phyloP scores from a whole-genome alignment of 2,329 filamentous ascomycete genomes.

The Talaromyces sp. region DNA sequence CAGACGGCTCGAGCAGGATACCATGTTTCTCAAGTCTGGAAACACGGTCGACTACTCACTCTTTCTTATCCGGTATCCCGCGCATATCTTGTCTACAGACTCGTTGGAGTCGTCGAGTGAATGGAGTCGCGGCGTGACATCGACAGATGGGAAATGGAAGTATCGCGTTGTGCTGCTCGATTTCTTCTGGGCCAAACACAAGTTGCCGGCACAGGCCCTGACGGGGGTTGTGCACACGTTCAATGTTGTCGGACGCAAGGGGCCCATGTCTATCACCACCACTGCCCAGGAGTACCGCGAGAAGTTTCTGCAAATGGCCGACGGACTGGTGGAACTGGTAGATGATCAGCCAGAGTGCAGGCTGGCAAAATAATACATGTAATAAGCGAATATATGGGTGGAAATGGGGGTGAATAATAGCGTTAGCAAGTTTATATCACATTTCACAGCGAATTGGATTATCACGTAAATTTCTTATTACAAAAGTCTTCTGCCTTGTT shows the following conservation, averaged over 20 bases:
- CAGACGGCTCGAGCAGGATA: conserved; percentile 56
- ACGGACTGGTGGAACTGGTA: conserved; percentile 38
- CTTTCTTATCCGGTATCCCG: conserved; percentile 60
- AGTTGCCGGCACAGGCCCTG: conserved; percentile 61
- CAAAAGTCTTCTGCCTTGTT: background rate
- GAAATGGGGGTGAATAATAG: no score
- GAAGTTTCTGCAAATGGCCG: conserved; percentile 52
- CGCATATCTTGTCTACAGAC: conserved; percentile 29
- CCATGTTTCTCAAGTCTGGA: conserved; percentile 55
- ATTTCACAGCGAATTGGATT: background rate
- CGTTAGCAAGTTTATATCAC: background rate
- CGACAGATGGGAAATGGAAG: conserved; percentile 60
- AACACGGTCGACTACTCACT: conserved; percentile 74
- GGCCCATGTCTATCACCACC: conserved; percentile 72
- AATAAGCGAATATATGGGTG: background rate
- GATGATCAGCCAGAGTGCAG: conserved; percentile 7
- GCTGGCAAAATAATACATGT: background rate
- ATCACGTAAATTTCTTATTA: background rate
- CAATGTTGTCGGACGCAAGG: conserved; percentile 59
- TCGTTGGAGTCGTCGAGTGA: conserved; percentile 28
- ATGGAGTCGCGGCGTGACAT: conserved; percentile 61
- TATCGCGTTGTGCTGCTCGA: conserved; percentile 67
- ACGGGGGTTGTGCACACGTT: conserved; percentile 61
- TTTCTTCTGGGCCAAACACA: conserved; percentile 76
- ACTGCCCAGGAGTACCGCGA: conserved; percentile 63